These are phyloP conservation scores for Didymella keratinophila DNA, from an alignment of 2,329 filamentous ascomycete genomes.

Conservation along the genomic window DNA sequence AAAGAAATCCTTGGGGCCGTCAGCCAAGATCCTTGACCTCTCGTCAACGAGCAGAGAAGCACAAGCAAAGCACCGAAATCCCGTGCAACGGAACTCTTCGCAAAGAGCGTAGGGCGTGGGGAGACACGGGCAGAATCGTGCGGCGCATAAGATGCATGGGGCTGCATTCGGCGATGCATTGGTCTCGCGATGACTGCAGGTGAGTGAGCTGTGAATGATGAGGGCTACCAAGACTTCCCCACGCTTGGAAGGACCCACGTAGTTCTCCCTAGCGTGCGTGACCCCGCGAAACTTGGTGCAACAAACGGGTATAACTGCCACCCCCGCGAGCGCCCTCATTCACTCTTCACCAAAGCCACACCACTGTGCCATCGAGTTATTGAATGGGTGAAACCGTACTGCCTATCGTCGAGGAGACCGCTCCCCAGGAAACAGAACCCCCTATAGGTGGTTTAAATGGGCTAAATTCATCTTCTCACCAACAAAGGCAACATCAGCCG, in stretches of 20 bases:
- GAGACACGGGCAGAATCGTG: slow-evolving; percentile 15
- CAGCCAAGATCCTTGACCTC: slow-evolving; percentile 46
- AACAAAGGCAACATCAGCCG: slow-evolving; percentile 36
- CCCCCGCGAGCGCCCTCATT: slow-evolving; percentile 32
- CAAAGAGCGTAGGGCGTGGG: slow-evolving; percentile 10
- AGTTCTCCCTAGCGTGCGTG: slow-evolving; percentile 37
- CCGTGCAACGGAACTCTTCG: slow-evolving; percentile 5
- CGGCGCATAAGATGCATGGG: slow-evolving; percentile 18
- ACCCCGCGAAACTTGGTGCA: slow-evolving; percentile 40
- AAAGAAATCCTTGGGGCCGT: slow-evolving; percentile 40
- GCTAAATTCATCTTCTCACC: slow-evolving; percentile 32
- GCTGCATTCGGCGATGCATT: slow-evolving; percentile 6
- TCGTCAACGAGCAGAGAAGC: slow-evolving; percentile 20
- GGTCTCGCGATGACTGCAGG: slow-evolving; percentile 17
- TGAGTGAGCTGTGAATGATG: slow-evolving; percentile 32
- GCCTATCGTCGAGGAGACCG: slow-evolving; percentile 52
- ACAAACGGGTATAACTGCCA: slow-evolving; percentile 45
- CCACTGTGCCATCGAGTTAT: slow-evolving; percentile 47
- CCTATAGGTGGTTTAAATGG: slow-evolving; percentile 52
- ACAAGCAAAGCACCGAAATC: slow-evolving; percentile 10
- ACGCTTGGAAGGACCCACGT: slow-evolving; percentile 42
- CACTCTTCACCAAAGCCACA: slow-evolving; percentile 39
- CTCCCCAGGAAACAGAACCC: slow-evolving; percentile 51
- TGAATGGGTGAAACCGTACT: slow-evolving; percentile 54
- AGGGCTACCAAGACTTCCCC: slow-evolving; percentile 26